These are phyloP conservation scores for Cladophialophora carrionii DNA, from an alignment of 2,329 filamentous ascomycete genomes.

Conservation along the genomic window DNA sequence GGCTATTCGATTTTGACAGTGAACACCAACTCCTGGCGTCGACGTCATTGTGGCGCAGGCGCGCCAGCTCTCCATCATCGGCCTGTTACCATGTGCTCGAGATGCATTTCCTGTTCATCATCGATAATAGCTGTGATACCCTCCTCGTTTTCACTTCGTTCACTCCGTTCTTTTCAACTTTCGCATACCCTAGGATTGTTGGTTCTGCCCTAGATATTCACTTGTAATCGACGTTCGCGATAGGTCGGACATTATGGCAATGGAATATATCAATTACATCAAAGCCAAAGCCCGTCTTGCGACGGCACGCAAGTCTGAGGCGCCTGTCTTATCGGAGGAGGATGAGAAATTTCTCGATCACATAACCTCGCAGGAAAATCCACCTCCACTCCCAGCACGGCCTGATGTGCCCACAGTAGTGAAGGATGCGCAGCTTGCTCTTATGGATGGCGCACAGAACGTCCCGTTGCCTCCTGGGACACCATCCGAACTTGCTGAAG, in stretches of 20 bases:
- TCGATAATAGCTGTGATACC: slow-evolving; percentile 1
- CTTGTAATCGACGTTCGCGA: background rate
- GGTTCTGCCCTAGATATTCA: background rate
- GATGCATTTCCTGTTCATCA: slow-evolving; percentile 10
- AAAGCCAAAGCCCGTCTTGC: slow-evolving; percentile 45
- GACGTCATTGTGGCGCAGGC: slow-evolving; percentile 28
- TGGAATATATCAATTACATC: slow-evolving; percentile 52
- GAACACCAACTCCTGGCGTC: slow-evolving; percentile 14
- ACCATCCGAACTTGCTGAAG: slow-evolving; percentile 46
- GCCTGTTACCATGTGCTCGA: slow-evolving; percentile 8
- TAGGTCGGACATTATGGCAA: slow-evolving; percentile 31
- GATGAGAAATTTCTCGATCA: slow-evolving; percentile 61
- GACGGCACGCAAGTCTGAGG: slow-evolving; percentile 42
- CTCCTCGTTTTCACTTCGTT: background rate
- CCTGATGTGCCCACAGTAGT: slow-evolving; percentile 34
- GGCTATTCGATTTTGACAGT: background rate
- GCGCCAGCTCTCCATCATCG: background rate
- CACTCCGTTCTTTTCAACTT: slow-evolving; percentile 1
- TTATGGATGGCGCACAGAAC: slow-evolving; percentile 53
- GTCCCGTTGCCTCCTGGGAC: slow-evolving; percentile 55
- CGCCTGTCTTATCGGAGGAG: slow-evolving; percentile 61
- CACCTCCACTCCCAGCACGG: slow-evolving; percentile 49
- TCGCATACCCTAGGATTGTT: slow-evolving; percentile 3
- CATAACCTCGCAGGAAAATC: slow-evolving; percentile 52
- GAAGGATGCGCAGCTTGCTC: slow-evolving; percentile 52